These are phyloP conservation scores for Nemania diffusa DNA, from an alignment of 2,329 filamentous ascomycete genomes.

Conservation along the genomic window DNA sequence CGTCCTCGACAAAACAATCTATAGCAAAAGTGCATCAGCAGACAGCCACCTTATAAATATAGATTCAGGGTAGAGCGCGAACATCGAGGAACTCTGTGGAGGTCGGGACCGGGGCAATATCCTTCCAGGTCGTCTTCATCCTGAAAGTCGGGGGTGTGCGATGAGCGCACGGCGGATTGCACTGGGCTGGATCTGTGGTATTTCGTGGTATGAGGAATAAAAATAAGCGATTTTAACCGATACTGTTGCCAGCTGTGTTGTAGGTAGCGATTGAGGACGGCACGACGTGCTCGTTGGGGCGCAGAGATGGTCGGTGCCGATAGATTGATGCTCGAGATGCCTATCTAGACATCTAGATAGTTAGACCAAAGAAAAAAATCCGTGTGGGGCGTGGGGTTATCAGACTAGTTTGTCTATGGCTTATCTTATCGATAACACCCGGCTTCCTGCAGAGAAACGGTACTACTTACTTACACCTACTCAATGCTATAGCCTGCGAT, in stretches of 20 bases:
- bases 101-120: constrained; percentile 88
- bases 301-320: constrained; percentile 9
- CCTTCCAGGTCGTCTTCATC: constrained; percentile 75
- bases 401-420: neutral
- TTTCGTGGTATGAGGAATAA: neutral
- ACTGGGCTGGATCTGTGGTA: neutral
- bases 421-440: constrained; percentile 35
- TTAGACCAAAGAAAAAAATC: constrained; percentile 36
- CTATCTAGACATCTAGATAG: neutral
- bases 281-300: constrained; percentile 12
- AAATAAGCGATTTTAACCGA: constrained; percentile 15
- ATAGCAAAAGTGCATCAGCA: constrained; percentile 18
- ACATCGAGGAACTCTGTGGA: constrained; percentile 92
- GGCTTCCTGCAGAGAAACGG: neutral
- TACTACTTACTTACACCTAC: neutral
- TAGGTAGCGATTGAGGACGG: constrained; percentile 4
- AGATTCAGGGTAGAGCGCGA: constrained; percentile 51
- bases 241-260: neutral
- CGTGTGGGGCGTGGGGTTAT: constrained; percentile 36
- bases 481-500: neutral
- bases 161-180: constrained; percentile 27
- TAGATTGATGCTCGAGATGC: constrained; percentile 16
- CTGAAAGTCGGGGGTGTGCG: constrained; percentile 48
- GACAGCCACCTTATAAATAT: neutral
- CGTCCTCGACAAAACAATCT: constrained; percentile 86